These are phyloP conservation scores for Neurospora sp. DNA, from an alignment of 495 filamentous ascomycete species.

Conservation along the genomic window DNA sequence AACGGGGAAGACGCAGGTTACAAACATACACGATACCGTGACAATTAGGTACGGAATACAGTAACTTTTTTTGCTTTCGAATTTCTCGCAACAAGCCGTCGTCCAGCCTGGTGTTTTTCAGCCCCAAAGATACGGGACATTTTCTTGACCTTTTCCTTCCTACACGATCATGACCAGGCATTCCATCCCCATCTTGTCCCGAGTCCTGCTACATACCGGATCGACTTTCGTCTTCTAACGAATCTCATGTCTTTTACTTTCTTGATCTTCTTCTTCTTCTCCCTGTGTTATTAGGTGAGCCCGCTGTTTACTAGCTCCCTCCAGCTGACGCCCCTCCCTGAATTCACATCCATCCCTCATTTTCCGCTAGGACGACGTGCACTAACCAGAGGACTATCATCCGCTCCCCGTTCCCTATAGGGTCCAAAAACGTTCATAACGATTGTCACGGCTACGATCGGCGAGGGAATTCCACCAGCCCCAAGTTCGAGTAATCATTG, in stretches of 20 bases:
- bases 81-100: background rate
- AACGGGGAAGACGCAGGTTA: background rate
- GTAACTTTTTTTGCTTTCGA: constrained; percentile 3
- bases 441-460: background rate
- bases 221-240: background rate
- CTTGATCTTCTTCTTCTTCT: background rate
- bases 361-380: background rate
- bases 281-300: background rate
- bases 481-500: background rate
- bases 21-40: background rate
- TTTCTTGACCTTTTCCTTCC: background rate
- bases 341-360: background rate
- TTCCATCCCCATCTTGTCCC: background rate
- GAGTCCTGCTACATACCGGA: background rate
- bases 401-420: background rate
- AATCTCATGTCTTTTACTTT: background rate
- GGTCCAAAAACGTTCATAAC: background rate
- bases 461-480: background rate
- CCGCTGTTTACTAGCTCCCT: background rate
- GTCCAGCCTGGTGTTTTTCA: background rate
- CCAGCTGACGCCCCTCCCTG: background rate
- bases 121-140: background rate
- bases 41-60: background rate
- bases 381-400: background rate
- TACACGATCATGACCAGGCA: constrained; percentile 2